These are phyloP conservation scores for Artomyces pyxidatus DNA, from an alignment of 768 basidiomycete species.

Conservation along the genomic window DNA sequence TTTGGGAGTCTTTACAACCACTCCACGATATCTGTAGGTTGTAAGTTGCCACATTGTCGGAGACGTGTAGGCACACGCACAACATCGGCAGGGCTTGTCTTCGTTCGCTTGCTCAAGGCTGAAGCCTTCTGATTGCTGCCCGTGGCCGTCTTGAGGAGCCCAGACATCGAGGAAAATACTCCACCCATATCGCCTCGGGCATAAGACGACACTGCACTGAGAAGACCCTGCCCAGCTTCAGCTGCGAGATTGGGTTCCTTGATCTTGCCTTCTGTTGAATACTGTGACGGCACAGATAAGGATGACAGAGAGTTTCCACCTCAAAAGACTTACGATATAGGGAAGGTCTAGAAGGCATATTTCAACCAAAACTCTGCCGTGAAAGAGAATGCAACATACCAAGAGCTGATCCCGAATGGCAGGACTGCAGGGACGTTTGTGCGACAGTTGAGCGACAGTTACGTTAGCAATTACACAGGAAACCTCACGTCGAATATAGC, in stretches of 20 bases:
- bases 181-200: slow-evolving; percentile 75
- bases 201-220: slow-evolving; percentile 74
- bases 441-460: too few species aligned
- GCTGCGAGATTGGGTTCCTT: slow-evolving; percentile 88
- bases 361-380: neutral
- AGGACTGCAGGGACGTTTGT: slow-evolving; percentile 28
- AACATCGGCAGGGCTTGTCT: slow-evolving; percentile 84
- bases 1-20: slow-evolving; percentile 80
- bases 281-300: slow-evolving; percentile 32
- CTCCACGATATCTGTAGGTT: slow-evolving; percentile 68
- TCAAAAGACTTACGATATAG: slow-evolving; percentile 20
- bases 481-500: slow-evolving; percentile 44
- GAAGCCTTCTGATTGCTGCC: slow-evolving; percentile 59
- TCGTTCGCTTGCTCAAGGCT: slow-evolving; percentile 39
- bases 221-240: slow-evolving; percentile 80
- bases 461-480: too few species aligned
- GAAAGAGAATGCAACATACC: slow-evolving; percentile 19
- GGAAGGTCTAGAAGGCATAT: slow-evolving; percentile 25
- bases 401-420: slow-evolving; percentile 41
- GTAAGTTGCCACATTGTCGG: neutral
- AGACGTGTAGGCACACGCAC: slow-evolving; percentile 37
- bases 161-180: slow-evolving; percentile 63
- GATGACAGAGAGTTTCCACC: neutral
- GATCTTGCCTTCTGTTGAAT: slow-evolving; percentile 91
- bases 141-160: slow-evolving; percentile 67